A percentile compares a stretch with the other conserved stretches of the same genome.
These are phyloP conservation scores for Phytophthora hibernalis DNA, from an alignment of 352 stramenopile genomes.

Conservation along the genomic window DNA sequence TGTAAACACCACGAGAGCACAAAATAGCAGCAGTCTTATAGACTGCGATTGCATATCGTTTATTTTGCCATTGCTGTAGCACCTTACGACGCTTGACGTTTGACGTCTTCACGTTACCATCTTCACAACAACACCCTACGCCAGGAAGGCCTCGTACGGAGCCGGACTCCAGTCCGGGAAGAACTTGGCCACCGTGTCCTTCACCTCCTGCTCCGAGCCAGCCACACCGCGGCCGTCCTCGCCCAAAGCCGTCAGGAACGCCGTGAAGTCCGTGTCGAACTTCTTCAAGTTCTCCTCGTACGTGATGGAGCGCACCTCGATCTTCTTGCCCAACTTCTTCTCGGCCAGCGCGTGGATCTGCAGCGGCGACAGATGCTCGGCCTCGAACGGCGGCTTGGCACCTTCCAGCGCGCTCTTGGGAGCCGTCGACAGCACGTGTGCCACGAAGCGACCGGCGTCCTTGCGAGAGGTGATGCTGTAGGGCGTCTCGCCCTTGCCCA, in stretches of 20 bases:
- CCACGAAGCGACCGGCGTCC: slow-evolving; percentile 22
- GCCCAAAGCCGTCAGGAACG: slow-evolving; percentile 20
- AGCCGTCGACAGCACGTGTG: slow-evolving; percentile 19
- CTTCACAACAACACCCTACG: background rate
- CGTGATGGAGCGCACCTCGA: slow-evolving; percentile 25
- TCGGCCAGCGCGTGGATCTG: slow-evolving; percentile 23
- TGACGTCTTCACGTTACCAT: no score
- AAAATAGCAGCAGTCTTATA: no score
- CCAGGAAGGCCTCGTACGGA: background rate
- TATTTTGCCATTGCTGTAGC: no score
- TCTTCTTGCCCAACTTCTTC: slow-evolving; percentile 38
- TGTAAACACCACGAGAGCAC: no score
- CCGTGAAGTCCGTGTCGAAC: slow-evolving; percentile 26
- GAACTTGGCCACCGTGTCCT: slow-evolving; percentile 22
- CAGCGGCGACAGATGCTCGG: slow-evolving; percentile 26
- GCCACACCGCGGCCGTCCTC: slow-evolving; percentile 21
- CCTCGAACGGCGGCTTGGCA: slow-evolving; percentile 22
- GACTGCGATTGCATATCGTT: no score
- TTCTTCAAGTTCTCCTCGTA: slow-evolving; percentile 34
- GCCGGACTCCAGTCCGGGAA: slow-evolving; percentile 13
- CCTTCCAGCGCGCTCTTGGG: slow-evolving; percentile 23
- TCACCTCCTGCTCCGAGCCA: slow-evolving; percentile 18
- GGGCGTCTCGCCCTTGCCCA: slow-evolving; percentile 20
- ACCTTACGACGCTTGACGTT: no score
- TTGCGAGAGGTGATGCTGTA: slow-evolving; percentile 18